Base-by-base conservation (phyloP, 495 filamentous ascomycete genomes). In the Aspergillus asperescens region DNA sequence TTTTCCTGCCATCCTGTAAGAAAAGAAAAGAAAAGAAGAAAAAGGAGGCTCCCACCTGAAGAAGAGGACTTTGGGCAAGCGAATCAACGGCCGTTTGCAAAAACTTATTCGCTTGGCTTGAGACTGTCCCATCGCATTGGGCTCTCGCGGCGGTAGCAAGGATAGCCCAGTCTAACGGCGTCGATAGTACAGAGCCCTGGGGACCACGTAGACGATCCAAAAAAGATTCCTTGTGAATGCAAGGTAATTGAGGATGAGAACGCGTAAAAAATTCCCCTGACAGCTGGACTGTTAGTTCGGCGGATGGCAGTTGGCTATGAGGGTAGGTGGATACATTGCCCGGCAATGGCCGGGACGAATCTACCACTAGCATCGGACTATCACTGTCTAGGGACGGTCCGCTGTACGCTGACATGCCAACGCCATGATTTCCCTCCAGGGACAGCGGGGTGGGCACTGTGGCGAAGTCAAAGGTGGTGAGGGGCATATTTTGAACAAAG, bases 81-180 rank as follows among this genome's bases (percentile, higher is more conserved):
- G 32, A 49, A n/a, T 49, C 23, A 20, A 49, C 46, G 16, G 46
- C 32, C 32, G 23, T 23, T 25, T 49, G 46, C 31, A 49, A 37
- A 23, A 49, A 38, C 31, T 5, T 35, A 15, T 35, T 9, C 22
- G 41, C 41, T 28, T 16, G 41, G 23, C 5, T 24, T 15, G 41
- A 27, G 41, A 27, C 18, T n/a, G 22, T 22, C 12, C 15, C 12
- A 27, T 27, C 41, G 18, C 16, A 18, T 12, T 28, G 22, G 9
- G 41, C 19, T 28, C 41, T 23, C 15, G 41, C 41, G 18, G 41
- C 41, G 16, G 41, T 44, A 16, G 41, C 41, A 12, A 44, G 10
- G 41, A 44, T 25, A 16, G 41, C 41, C 41, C 41, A 44, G 7
- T 44, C 41, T 28, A 44, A 16, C 13, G 41, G 41, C 41, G 22